Base-by-base conservation (phyloP, 768 basidiomycete genomes). In the Lentinula aciculospora region DNA sequence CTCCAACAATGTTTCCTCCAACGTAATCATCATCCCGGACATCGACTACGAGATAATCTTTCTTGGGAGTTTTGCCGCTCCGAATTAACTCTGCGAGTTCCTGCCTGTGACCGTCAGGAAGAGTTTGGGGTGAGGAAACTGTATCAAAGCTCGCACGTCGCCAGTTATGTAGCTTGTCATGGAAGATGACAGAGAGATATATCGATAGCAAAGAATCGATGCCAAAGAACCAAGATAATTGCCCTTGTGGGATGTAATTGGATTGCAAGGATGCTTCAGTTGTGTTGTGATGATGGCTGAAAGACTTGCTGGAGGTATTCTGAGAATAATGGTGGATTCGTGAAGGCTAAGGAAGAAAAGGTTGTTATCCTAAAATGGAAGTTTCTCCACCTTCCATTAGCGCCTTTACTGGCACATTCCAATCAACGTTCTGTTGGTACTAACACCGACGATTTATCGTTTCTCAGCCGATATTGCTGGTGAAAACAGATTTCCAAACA, bases 21-120 rank as follows among this genome's bases (percentile, higher is more conserved):
- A 67, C 74, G 69, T 78, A 89, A 62, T 94, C 92, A 57, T 85
- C 81, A 68, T 92, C 91, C n/a, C 92, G 85, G 31, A 94, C 92
- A 68, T 94, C 92, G 39, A 94, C 80, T 44, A 94, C 78, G 29
- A 86, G 68, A 66, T 85, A 93, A 66, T 92, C 89, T 67, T 82
- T 81, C 64, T 74, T 71, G 7, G 81, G 72, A 31, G 74, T 71
- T 84, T 84, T 56, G 61, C 66, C 79, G 65, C 80, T 82, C 70
- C 86, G 91, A 62, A 92, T 84, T 59, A 90, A 68, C 29, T 72
- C 69, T 19, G 84, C 85, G 47, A 93, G 82, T 66, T 88, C 83
- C 90, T 92, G 67, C 36, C 15, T 23, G 27, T 48, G 57, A 56
- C 44, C 40, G 32, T 58, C 48, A 39, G 48, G 57, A 42, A 29